Base-by-base conservation (phyloP, 2,329 filamentous ascomycete genomes). In the Aspergillus pseudoterreus region DNA sequence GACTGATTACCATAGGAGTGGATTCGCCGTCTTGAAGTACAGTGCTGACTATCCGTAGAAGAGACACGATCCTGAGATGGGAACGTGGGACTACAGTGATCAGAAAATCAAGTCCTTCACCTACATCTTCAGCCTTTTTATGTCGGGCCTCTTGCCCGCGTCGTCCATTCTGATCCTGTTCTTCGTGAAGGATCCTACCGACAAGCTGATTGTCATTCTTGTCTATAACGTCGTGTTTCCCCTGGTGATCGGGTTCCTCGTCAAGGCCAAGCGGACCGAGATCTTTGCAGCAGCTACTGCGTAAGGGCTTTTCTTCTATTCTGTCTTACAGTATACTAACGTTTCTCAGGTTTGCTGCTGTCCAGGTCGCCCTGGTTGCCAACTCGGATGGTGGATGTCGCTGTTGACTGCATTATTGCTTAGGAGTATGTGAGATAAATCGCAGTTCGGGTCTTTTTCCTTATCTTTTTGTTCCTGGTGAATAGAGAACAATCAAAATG, bases 181-280 rank as follows among this genome's bases (percentile, higher is more conserved):
- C n/a, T 24, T 52, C 30, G 11, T 57, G 14, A 17, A 54, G 10
- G 35, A 50, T 27, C 42, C 43, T 4, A 17, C 43, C 11, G 24
- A 3, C 2, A 46, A 47, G 35, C 22, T 54, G 12, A 19, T 36
- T 11, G 45, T 50, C 14, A 48, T 55, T 14, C n/a, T 55, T 12
- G 21, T 57, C 4, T 57, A 55, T 30, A 57, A 57, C 27, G 15
- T 57, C 14, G 19, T 36, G 2, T 57, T 57, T 43, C 50, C 52
- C 3, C 41, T 57, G 11, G 38, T 48, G 14, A 27, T 57, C 2
- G 52, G 49, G 4, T 22, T 54, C 4, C 21, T 57, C 27, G 47
- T 51, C 2, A 52, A 49, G 47, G 52, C 55, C 11, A 52, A 47
- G 6, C 49, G 55, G 10, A 49, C 50, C 4, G 55, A 57, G 4